Percentiles rank a stretch among this genome's conserved stretches.
These are phyloP conservation scores for Plantago major DNA, from an alignment of 257 asterid genomes.

Conservation along the genomic window DNA sequence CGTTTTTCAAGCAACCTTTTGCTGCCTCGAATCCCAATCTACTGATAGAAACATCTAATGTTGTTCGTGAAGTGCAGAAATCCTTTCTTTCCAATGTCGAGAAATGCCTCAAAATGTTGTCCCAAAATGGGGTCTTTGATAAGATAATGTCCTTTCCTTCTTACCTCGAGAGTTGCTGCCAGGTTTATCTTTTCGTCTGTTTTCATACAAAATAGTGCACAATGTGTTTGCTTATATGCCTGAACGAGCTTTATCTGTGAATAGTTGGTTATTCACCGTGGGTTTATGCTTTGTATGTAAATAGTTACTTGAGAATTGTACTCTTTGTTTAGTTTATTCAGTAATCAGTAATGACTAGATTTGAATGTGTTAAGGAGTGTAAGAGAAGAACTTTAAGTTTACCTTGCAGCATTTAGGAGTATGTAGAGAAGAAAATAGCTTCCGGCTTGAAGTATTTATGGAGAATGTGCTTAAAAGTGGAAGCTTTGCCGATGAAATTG, in stretches of 20 bases:
- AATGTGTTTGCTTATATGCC: neutral
- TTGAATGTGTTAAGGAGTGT: neutral
- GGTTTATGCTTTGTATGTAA: neutral
- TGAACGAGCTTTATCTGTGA: neutral
- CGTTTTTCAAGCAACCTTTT: conserved; percentile 33
- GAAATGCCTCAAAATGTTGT: conserved; percentile 30
- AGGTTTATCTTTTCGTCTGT: conserved; percentile 18
- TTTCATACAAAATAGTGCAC: too few species aligned
- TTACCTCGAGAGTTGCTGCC: conserved; percentile 39
- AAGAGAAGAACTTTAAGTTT: neutral
- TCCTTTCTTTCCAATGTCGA: conserved; percentile 35
- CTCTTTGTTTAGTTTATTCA: neutral
- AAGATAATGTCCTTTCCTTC: conserved; percentile 40
- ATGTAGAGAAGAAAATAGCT: too few species aligned
- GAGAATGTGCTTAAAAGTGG: too few species aligned
- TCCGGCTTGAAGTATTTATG: too few species aligned
- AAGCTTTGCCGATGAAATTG: too few species aligned
- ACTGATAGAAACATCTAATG: conserved; percentile 34
- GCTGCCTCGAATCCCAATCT: conserved; percentile 33
- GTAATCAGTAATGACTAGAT: neutral
- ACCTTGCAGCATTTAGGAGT: too few species aligned
- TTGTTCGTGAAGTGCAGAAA: conserved; percentile 35
- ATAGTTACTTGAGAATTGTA: neutral
- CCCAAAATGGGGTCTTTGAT: conserved; percentile 38
- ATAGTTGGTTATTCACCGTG: neutral